Conservation (phyloP, 108 stramenopile species). For the Nitzschia sp. region DNA sequence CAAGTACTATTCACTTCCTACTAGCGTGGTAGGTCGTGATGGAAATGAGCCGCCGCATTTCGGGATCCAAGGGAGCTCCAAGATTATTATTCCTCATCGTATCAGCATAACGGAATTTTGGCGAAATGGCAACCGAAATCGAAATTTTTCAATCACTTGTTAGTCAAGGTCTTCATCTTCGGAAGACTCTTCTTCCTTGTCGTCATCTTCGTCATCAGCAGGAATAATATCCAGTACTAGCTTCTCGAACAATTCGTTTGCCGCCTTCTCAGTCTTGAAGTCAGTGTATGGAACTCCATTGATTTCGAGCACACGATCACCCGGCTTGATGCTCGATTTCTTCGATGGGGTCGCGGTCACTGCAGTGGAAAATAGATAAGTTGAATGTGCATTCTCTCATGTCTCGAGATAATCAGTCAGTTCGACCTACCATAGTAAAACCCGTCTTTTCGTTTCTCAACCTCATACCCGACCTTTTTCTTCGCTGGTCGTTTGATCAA, state of each 20-base stretch:
- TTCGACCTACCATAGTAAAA: constrained; percentile 27
- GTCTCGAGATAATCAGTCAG: neutral
- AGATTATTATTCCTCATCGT: too few relatives aligned
- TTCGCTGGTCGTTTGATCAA: constrained; percentile 23
- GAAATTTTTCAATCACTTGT: neutral
- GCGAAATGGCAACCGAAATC: too few relatives aligned
- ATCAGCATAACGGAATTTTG: too few relatives aligned
- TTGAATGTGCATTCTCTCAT: neutral
- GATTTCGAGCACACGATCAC: constrained; percentile 35
- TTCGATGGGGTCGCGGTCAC: constrained; percentile 26
- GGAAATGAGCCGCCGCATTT: too few relatives aligned
- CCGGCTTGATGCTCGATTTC: constrained; percentile 29
- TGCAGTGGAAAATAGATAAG: neutral
- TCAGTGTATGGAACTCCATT: constrained; percentile 32
- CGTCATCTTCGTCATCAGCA: constrained; percentile 12
- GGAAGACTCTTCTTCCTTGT: constrained; percentile 11
- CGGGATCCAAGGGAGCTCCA: too few relatives aligned
- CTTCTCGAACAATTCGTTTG: constrained; percentile 33
- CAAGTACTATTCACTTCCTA: too few relatives aligned
- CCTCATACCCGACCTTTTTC: constrained; percentile 31
- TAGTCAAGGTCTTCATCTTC: constrained; percentile 12
- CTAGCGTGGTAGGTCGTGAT: too few relatives aligned
- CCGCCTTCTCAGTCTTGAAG: constrained; percentile 23
- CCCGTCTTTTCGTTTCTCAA: constrained; percentile 31
- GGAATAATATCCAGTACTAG: constrained; percentile 26